phyloP scores from a whole-genome alignment of 257 asterid genomes.

The Jaltomata sinuosa region DNA sequence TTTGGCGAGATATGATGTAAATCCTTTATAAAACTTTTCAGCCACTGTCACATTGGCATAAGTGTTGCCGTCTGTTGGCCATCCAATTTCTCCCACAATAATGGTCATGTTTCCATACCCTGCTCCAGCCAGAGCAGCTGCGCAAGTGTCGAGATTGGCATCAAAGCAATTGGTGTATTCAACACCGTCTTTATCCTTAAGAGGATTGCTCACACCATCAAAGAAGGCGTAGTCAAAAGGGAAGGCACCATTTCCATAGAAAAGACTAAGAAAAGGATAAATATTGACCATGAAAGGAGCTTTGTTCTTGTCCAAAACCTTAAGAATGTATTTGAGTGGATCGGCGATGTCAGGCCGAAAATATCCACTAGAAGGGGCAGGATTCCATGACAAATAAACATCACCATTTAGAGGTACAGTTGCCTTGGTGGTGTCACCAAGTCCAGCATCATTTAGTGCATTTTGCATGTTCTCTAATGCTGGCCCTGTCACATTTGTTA shows the following conservation, averaged over 20 bases:
- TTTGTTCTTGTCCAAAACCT: not conserved
- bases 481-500: conserved; percentile 4
- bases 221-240: conserved; percentile 26
- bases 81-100: conserved; percentile 29
- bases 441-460: conserved; percentile 22
- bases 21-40: conserved; percentile 17
- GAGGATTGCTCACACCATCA: conserved; percentile 5
- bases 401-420: conserved; percentile 29
- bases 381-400: conserved; percentile 10
- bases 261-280: conserved; percentile 21
- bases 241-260: not conserved
- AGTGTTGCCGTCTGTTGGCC: conserved; percentile 31
- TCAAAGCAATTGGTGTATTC: conserved; percentile 16
- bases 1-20: conserved; percentile 1
- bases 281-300: conserved; percentile 27
- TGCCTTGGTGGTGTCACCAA: conserved; percentile 18
- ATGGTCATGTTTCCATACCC: conserved; percentile 13
- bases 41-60: conserved; percentile 14
- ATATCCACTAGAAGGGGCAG: conserved; percentile 17
- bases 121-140: conserved; percentile 11
- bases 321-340: not conserved
- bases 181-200: conserved; percentile 1
- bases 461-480: conserved; percentile 27
- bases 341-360: conserved; percentile 17
- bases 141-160: conserved; percentile 19